Evolutionary conservation across 305 asterid genomes (phyloP).

Genomic region (Solanum hybrid): DNA sequence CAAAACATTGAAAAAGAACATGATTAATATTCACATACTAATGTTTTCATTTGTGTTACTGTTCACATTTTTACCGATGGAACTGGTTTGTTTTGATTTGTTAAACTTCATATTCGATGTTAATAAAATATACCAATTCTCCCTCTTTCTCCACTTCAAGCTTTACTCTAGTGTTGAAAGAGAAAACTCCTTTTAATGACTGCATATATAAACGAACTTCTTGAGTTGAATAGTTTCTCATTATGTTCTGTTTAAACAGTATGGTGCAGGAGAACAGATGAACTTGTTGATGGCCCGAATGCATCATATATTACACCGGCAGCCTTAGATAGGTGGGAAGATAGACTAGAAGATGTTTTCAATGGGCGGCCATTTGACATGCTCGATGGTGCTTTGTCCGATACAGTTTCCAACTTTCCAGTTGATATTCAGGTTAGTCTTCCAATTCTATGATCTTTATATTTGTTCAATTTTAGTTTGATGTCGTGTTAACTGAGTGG

Average conservation of each 20-base stretch:
- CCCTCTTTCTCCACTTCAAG: neutral
- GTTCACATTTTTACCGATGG: neutral
- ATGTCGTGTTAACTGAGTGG: neutral
- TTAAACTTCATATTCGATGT: neutral
- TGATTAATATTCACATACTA: neutral
- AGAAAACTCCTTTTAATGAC: neutral
- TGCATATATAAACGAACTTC: neutral
- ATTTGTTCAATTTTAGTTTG: neutral
- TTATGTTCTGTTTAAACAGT: slow-evolving; percentile 29
- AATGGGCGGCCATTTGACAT: slow-evolving; percentile 85
- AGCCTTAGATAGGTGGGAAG: slow-evolving; percentile 90
- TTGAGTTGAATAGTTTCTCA: neutral
- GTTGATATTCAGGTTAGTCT: slow-evolving; percentile 84
- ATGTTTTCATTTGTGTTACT: neutral
- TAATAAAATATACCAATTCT: neutral
- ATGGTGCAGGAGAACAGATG: slow-evolving; percentile 97
- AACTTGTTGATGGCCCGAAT: slow-evolving; percentile 96
- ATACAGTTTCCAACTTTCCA: slow-evolving; percentile 68
- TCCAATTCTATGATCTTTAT: neutral
- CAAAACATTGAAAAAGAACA: neutral
- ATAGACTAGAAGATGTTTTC: slow-evolving; percentile 73
- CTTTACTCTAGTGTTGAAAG: neutral
- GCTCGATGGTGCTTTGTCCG: slow-evolving; percentile 94
- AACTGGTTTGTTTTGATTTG: neutral
- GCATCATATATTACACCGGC: slow-evolving; percentile 86